These are phyloP conservation scores for Chlorella sp. DNA, from an alignment of 139 green algal genomes.

Conservation along the genomic window DNA sequence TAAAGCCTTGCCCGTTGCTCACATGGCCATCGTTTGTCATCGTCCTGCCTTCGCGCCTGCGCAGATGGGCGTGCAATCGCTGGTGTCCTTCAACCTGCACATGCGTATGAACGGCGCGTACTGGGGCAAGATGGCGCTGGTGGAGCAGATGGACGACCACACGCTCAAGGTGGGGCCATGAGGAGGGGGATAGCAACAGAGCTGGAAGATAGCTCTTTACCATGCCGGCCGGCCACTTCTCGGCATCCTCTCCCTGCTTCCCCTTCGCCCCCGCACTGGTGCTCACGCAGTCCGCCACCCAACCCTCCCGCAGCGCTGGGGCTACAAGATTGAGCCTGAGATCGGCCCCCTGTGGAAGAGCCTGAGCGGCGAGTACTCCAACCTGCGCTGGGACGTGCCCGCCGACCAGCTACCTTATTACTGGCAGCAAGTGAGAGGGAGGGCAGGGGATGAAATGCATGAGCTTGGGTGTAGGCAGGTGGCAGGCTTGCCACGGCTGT, in stretches of 20 bases:
- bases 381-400: slow-evolving; percentile 66
- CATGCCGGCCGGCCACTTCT: too few relatives aligned
- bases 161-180: slow-evolving; percentile 1
- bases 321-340: slow-evolving; percentile 26
- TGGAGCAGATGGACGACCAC: not conserved
- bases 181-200: too few relatives aligned
- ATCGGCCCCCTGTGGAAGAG: slow-evolving; percentile 74
- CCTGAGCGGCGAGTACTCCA: slow-evolving; percentile 61
- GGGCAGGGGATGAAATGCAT: not conserved
- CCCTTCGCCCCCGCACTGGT: too few relatives aligned
- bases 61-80: slow-evolving; percentile 43
- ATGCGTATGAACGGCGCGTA: slow-evolving; percentile 81
- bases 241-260: too few relatives aligned
- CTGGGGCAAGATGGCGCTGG: slow-evolving; percentile 42
- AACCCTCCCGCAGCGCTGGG: slow-evolving; percentile 17
- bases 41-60: not conserved
- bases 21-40: too few relatives aligned
- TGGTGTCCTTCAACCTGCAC: slow-evolving; percentile 67
- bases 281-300: too few relatives aligned
- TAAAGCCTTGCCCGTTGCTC: too few relatives aligned
- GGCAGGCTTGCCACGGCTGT: not conserved
- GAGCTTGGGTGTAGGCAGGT: not conserved
- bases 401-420: slow-evolving; percentile 48
- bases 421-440: slow-evolving; percentile 34
- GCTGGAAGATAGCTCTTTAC: too few relatives aligned